Conservation (phyloP, 75 land plant species). For the Pinus tabuliformis region DNA sequence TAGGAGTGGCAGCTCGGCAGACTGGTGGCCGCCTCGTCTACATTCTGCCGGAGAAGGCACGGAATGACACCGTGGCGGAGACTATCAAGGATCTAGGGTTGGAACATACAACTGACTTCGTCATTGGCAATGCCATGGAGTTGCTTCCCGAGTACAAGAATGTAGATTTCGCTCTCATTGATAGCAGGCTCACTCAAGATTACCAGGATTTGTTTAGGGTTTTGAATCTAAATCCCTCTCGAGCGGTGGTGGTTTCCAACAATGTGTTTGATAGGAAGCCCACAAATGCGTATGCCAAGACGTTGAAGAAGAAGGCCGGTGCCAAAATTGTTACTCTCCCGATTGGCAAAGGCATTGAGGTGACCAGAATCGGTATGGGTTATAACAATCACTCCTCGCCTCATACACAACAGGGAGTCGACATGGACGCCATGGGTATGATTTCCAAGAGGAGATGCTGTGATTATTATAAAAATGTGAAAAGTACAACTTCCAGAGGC, state of each 20-base stretch:
- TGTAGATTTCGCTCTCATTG: conserved; percentile 58
- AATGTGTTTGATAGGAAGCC: conserved; percentile 31
- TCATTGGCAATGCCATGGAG: conserved; percentile 13
- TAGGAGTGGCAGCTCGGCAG: no score
- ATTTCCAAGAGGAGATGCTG: background rate
- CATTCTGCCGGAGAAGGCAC: no score
- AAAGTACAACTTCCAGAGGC: no score
- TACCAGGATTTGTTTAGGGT: conserved; percentile 28
- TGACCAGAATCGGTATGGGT: conserved; percentile 31
- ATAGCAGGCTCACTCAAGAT: conserved; percentile 32
- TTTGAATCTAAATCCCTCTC: conserved; percentile 33
- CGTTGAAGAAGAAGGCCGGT: conserved; percentile 15
- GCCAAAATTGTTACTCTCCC: conserved; percentile 42
- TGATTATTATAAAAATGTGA: background rate
- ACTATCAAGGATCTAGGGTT: conserved; percentile 42
- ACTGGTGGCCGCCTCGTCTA: no score
- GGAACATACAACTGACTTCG: conserved; percentile 36
- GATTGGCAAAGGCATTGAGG: conserved; percentile 57
- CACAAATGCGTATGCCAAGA: conserved; percentile 10
- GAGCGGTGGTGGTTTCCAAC: conserved; percentile 65
- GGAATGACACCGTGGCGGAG: conserved; percentile 33
- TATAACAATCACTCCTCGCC: background rate
- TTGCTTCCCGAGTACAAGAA: conserved; percentile 28
- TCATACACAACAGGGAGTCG: conserved; percentile 15
- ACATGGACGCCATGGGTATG: background rate